Evolutionary conservation across 805 yeast species (phyloP), one percentile per base, ranked within the genome.

Genomic region (Suhomyces sp.): DNA sequence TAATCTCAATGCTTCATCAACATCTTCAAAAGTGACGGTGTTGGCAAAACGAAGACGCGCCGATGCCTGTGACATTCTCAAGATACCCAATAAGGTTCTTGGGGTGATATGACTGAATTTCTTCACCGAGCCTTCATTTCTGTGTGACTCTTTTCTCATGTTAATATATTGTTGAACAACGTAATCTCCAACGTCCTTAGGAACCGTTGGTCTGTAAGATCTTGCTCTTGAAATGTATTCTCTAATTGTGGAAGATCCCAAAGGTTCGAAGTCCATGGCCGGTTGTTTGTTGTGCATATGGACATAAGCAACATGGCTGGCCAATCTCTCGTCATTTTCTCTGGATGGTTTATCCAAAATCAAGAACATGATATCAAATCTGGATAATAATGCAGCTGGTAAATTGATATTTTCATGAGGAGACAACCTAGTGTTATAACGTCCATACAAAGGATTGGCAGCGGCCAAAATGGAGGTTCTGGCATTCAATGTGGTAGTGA

Each of bases 361-460:
- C 57, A 93, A 70, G 59, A 83, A 93, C 63, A 93, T 65, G 32
- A 93, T 74, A 63, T 93, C 98, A 60, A 93, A 93, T 67, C 98
- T 83, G 22, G 98, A 91, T 34, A 93, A 70, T 49, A 93, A 71
- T 0, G 98, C 98, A 0, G 98, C 97, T 5, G 98, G 98, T 40
- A 93, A 70, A 54, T 93, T 93, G 59, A 93, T 91, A 63, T 93
- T 93, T 53, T 93, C 96, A 44, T 88, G 81, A 3, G 98, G 97
- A 6, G 96, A 84, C 39, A 91, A 63, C 43, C 78, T 75, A 23
- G 96, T 85, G 62, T 93, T 91, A 65, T 93, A 93, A 44, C 98
- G 77, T 38, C 98, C 98, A 57, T 85, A 90, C 23, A 90, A 68
- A 13, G 98, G 98, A 67, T 93, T 93, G n/a, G 98, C 98, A 19